A percentile compares a stretch with the other conserved stretches of the same genome.
Evolutionary conservation across 345 rosid species (phyloP).

Genomic region (Euphorbia lathyris): DNA sequence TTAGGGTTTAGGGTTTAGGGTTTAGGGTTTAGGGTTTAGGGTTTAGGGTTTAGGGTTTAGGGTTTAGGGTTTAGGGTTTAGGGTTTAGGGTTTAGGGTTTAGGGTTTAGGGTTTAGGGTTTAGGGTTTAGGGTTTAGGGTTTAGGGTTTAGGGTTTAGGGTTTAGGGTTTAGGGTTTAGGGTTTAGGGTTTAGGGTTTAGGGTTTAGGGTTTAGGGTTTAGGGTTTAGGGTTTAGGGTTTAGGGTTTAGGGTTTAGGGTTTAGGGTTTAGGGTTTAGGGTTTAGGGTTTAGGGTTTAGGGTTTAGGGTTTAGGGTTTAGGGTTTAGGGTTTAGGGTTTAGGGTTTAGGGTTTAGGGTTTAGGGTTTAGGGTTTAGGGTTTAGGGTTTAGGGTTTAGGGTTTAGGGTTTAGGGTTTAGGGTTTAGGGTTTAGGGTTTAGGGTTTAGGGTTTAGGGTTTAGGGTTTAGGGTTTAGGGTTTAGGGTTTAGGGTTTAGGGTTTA

Average conservation of each 20-base stretch:
- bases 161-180: conserved; percentile 7
- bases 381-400: conserved; percentile 17
- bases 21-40: conserved; percentile 14
- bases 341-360: conserved; percentile 22
- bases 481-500: conserved; percentile 8
- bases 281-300: conserved; percentile 33
- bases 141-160: conserved; percentile 7
- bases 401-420: conserved; percentile 23
- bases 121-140: conserved; percentile 1
- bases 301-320: conserved; percentile 24
- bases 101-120: conserved; percentile 5
- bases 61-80: conserved; percentile 18
- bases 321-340: conserved; percentile 19
- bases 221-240: conserved; percentile 10
- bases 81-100: conserved; percentile 27
- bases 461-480: conserved; percentile 25
- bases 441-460: conserved; percentile 24
- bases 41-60: conserved; percentile 22
- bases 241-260: conserved; percentile 13
- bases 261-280: conserved; percentile 17
- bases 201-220: conserved; percentile 8
- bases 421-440: conserved; percentile 24
- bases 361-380: conserved; percentile 26
- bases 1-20: conserved; percentile 14
- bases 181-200: conserved; percentile 5